Base-by-base conservation (phyloP, 2,329 filamentous ascomycete genomes). In the Coleophoma crateriformis region DNA sequence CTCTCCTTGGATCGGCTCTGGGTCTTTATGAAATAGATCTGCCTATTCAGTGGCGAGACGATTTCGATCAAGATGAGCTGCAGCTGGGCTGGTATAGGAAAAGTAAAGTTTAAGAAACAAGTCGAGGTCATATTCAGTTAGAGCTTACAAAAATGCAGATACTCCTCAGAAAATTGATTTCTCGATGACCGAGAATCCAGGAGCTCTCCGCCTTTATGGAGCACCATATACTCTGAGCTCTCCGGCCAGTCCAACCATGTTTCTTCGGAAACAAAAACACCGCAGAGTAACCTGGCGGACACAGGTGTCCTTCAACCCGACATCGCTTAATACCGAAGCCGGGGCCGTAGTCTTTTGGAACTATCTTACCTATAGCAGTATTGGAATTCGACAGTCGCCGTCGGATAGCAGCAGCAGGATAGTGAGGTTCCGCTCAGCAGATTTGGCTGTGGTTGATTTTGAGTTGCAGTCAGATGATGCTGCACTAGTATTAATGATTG, bases 301-400 rank as follows among this genome's bases (percentile, higher is more conserved):
- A 0, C 67, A 61, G 2, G 58, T 82, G 12, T 64, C 69, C 0
- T 82, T 81, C 51, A 56, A 63, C 0, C 76, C 77, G 0, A 64
- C 60, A 0, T 65, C 66, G 3, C 40, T 59, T 4, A 64, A 69
- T 1, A 71, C 72, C 3, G 78, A 82, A 63, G 77, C 78, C 0
- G 78, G 79, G 0, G 64, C 73, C 0, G 73, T 75, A 0, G 58
- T 81, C 0, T 82, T 75, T 71, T 79, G 76, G 74, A 79, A 72
- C 42, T 72, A 77, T 39, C 69, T 69, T 52, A 72, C 71, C 0
- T 69, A 71, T 47, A 67, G 63, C 43, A 71, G 66, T 33, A 64
- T 76, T 2, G 73, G 73, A 1, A 62, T 76, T 8, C 32, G 48
- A 6, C 27, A 35, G 14, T 46, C 47, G 15, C 20, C 45, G 13